These are phyloP conservation scores for Turnera subulata DNA, from an alignment of 345 rosid genomes.

Conservation along the genomic window DNA sequence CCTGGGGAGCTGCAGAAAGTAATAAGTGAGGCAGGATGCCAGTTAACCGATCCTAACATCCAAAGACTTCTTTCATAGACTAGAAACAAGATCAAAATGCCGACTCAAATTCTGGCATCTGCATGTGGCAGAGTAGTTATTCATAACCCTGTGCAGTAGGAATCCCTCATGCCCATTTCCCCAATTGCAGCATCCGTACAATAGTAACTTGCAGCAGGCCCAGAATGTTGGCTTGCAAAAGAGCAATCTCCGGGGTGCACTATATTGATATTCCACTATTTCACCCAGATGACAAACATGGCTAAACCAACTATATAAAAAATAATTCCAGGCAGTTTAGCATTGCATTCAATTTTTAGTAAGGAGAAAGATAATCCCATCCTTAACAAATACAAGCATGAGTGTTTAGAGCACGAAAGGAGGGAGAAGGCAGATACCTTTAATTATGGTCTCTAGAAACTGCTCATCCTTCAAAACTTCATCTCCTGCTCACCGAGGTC, in stretches of 20 bases:
- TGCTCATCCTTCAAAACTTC: conserved; percentile 67
- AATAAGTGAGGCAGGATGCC: background rate
- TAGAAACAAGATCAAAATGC: background rate
- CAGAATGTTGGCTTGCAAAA: background rate
- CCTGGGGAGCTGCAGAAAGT: conserved; percentile 71
- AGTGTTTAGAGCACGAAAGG: background rate
- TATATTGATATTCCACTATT: background rate
- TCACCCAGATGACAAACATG: background rate
- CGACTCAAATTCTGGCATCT: background rate
- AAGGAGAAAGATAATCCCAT: background rate
- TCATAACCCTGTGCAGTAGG: background rate
- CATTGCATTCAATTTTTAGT: too few species aligned
- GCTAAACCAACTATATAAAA: background rate
- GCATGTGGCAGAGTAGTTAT: background rate
- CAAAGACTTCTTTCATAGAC: background rate
- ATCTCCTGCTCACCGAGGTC: conserved; percentile 47
- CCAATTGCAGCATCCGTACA: background rate
- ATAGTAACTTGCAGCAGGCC: background rate
- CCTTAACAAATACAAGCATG: background rate
- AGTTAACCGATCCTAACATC: background rate
- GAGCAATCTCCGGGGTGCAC: background rate
- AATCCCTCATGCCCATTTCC: background rate
- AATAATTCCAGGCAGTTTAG: background rate
- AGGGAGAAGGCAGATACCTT: conserved; percentile 39
- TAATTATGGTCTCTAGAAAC: conserved; percentile 69